phyloP scores from a whole-genome alignment of 2,329 filamentous ascomycete genomes.

The Cladosporium sp. region DNA sequence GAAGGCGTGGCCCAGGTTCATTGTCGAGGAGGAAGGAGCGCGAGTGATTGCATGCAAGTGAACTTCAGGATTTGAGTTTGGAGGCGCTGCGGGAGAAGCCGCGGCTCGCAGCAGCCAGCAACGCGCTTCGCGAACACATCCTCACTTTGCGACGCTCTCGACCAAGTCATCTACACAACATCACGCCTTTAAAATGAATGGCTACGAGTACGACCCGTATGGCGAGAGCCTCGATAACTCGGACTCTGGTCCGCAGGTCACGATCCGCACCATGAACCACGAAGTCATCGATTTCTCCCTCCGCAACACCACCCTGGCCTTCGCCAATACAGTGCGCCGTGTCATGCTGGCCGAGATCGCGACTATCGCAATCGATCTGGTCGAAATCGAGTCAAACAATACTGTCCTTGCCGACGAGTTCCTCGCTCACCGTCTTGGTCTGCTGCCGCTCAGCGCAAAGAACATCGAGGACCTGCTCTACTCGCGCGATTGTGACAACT shows the following conservation, averaged over 20 bases:
- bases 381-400: constrained; percentile 88
- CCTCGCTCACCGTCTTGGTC: constrained; percentile 83
- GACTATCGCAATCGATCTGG: constrained; percentile 89
- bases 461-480: constrained; percentile 79
- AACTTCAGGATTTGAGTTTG: background rate
- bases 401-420: constrained; percentile 97
- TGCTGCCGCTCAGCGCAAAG: constrained; percentile 81
- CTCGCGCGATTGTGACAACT: constrained; percentile 83
- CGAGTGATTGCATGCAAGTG: background rate
- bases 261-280: constrained; percentile 54
- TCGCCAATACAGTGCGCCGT: constrained; percentile 89
- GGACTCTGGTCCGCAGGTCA: constrained; percentile 44
- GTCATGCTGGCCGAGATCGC: constrained; percentile 91
- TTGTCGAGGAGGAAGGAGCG: background rate
- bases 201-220: constrained; percentile 19
- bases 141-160: background rate
- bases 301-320: constrained; percentile 79
- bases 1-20: background rate
- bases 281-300: constrained; percentile 89
- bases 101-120: background rate
- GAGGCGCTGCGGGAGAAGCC: background rate
- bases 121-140: constrained; percentile 2
- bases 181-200: constrained; percentile 1
- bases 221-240: constrained; percentile 35
- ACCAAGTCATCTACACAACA: background rate